Evolutionary conservation across 2,329 filamentous ascomycete species (phyloP), one percentile per base, ranked within the genome.

Genomic region (Tolypocladium inflatum): DNA sequence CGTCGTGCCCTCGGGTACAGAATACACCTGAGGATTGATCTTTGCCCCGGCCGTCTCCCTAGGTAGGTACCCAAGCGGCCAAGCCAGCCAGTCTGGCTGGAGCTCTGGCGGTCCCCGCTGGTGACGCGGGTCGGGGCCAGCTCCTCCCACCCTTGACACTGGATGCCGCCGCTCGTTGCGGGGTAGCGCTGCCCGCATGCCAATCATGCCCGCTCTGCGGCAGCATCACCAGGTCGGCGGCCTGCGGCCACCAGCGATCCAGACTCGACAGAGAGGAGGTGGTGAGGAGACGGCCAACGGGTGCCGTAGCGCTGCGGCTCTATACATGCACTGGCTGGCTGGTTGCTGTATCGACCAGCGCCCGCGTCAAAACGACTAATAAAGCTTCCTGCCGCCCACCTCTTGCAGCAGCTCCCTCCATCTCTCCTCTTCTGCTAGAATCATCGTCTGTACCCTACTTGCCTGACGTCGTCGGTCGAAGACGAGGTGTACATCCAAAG

Each of bases 341-440:
- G 37, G 35, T 38, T 55, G 48, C 19, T 4, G 30, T 30, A 35
- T 51, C 48, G 19, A 35, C 30, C 26, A 7, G 30, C 30, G 15
- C 19, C 48, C 26, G 26, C 7, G 19, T 51, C 19, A 17, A 51
- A 17, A 21, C 48, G 48, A n/a, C 48, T 52, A 55, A 55, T 55
- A 55, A 55, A 55, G 53, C 53, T 55, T 55, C 53, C n/a, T 42
- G 35, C 53, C 39, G 23, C 53, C 53, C 53, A 33, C 37, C 53
- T 19, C 26, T 6, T 42, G 53, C 53, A 38, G n/a, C 21, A 38
- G n/a, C 21, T 19, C 38, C 17, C 23, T 33, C 26, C 37, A 5
- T 42, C 39, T 42, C 30, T 55, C 37, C 52, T 41, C 52, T 7
- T 55, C 23, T 43, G 13, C 53, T 21, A 8, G 19, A 21, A n/a